phyloP scores from a whole-genome alignment of 208 protist species.

The Acanthamoeba castellanii region DNA sequence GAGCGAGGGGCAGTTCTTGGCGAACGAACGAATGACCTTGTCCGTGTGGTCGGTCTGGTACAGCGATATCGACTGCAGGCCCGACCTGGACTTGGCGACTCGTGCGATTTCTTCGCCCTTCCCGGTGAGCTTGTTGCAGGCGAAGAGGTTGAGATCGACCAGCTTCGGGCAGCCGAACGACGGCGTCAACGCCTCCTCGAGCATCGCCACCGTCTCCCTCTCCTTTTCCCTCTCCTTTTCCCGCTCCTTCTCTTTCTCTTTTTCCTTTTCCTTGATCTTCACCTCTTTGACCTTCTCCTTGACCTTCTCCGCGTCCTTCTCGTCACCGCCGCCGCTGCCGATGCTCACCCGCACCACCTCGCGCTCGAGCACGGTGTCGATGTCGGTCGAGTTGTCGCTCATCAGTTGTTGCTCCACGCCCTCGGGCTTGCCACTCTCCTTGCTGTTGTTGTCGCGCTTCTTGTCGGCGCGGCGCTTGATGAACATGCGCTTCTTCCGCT shows the following conservation, averaged over 20 bases:
- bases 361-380: background rate
- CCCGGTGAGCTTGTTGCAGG: conserved; percentile 54
- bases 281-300: background rate
- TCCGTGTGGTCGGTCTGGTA: conserved; percentile 65
- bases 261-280: background rate
- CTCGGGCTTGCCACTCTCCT: background rate
- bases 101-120: conserved; percentile 65
- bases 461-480: conserved; percentile 44
- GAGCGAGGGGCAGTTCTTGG: conserved; percentile 56
- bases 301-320: background rate
- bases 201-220: background rate
- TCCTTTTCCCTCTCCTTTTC: background rate
- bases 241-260: background rate
- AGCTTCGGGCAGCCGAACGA: conserved; percentile 43
- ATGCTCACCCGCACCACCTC: background rate
- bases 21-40: conserved; percentile 48
- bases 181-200: background rate
- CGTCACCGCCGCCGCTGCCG: background rate
- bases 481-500: conserved; percentile 58
- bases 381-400: background rate
- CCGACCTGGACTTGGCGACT: conserved; percentile 46
- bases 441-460: background rate
- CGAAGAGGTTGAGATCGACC: conserved; percentile 54
- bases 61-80: conserved; percentile 64
- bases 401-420: background rate